Base-by-base conservation (phyloP, 2,329 filamentous ascomycete species). In the Nigrospora sphaerica region DNA sequence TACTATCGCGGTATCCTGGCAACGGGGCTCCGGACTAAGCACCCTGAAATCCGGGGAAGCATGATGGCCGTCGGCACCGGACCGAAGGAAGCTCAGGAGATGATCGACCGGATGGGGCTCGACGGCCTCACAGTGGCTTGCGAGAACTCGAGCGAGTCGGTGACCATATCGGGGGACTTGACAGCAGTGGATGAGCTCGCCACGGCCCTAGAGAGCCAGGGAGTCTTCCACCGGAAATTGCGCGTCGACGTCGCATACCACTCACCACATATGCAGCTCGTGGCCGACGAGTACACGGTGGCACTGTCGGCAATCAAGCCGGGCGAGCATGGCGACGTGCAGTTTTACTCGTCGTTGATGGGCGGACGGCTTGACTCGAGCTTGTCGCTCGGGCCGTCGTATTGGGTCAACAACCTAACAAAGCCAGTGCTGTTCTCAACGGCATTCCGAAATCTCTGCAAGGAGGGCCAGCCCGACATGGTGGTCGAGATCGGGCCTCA, bases 181-280 rank as follows among this genome's bases (percentile, higher is more conserved):
- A 35, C 31, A 1, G 42, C 50, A 2, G 48, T 65, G 23, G 44
- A 57, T 9, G 44, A 49, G 14, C 23, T 61, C 1, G 40, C 53
- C 12, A 10, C 39, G 4, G 14, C 41, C 10, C 42, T 64, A 4
- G 47, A 57, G 4, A 39, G 46, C 7, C 44, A 54, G 6, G 43
- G 43, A 2, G 44, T 57, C 2, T 63, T 65, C 46, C 49, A 50
- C 0, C 55, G 58, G 3, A 56, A 52, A 19, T 52, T 68, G 3
- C 52, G 51, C 3, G 56, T 62, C 4, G 46, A 47, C 3, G 48
- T 54, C 3, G 64, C 65, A 4, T 68, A 65, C 45, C 65, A 68
- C 39, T 66, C 63, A 10, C 45, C 37, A n/a, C 55, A 62, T 17
- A 66, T 67, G 61, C n/a, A 48, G 9, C 10, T 28, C 45, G 52